These are phyloP conservation scores for Basidiobolus meristosporus DNA, from an alignment of 371 early-diverging fungal species.

Conservation along the genomic window DNA sequence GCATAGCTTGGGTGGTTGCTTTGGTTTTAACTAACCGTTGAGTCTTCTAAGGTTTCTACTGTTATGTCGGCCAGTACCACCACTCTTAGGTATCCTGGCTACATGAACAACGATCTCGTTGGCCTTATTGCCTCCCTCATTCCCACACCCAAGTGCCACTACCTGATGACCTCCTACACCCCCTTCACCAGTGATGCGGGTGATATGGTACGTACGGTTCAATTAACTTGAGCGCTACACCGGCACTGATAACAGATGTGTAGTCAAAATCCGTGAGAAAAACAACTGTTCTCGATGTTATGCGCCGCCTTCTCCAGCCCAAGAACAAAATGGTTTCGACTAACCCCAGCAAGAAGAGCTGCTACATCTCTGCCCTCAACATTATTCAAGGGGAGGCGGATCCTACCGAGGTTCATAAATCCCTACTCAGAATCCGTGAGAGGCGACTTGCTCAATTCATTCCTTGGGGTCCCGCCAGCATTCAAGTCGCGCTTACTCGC, in stretches of 20 bases:
- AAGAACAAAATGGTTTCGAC: constrained; percentile 95
- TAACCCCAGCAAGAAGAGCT: constrained; percentile 68
- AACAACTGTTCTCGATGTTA: constrained; percentile 95
- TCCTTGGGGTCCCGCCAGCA: constrained; percentile 99
- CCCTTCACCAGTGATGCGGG: constrained; percentile 93
- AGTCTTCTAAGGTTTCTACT: constrained; percentile 55
- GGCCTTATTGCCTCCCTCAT: constrained; percentile 88
- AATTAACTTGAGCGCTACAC: constrained; percentile 15
- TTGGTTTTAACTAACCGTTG: not conserved
- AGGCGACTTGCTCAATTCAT: constrained; percentile 90
- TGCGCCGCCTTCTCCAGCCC: constrained; percentile 87
- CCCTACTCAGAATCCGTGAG: constrained; percentile 86
- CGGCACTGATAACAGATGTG: constrained; percentile 3
- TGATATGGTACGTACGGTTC: constrained; percentile 40
- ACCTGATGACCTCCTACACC: constrained; percentile 91
- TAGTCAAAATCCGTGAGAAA: constrained; percentile 78
- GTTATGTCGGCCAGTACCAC: constrained; percentile 97
- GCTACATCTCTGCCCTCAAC: constrained; percentile 89
- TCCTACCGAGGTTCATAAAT: constrained; percentile 96
- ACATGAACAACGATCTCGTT: constrained; percentile 96
- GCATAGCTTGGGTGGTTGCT: not conserved
- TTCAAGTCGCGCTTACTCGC: constrained; percentile 87
- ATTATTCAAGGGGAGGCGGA: constrained; percentile 97
- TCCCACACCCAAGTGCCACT: constrained; percentile 94
- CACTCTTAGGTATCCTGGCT: constrained; percentile 96